Percentiles rank a stretch among this genome's conserved stretches.
Evolutionary conservation across 2,329 filamentous ascomycete species (phyloP).

Genomic region (Westerdykella aurantiaca): DNA sequence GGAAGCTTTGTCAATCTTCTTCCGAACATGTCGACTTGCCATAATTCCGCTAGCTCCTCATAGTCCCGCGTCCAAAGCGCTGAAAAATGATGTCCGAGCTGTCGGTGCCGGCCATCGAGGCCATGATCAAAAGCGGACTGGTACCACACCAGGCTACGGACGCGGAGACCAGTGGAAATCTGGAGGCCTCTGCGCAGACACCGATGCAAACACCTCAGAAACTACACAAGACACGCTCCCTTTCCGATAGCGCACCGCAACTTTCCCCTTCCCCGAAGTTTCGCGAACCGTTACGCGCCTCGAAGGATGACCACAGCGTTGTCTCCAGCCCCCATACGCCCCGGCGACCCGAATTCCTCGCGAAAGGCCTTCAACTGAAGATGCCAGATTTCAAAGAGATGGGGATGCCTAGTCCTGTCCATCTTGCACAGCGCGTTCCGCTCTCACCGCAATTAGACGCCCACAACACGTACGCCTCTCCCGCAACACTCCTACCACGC

Average conservation of each 20-base stretch:
- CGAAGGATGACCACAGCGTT: slow-evolving; percentile 44
- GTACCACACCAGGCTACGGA: slow-evolving; percentile 11
- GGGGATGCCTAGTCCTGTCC: slow-evolving; percentile 43
- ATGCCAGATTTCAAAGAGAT: slow-evolving; percentile 53
- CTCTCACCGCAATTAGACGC: slow-evolving; percentile 82
- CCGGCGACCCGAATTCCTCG: slow-evolving; percentile 58
- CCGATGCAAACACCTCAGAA: slow-evolving; percentile 27
- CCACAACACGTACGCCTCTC: slow-evolving; percentile 78
- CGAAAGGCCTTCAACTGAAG: slow-evolving; percentile 63
- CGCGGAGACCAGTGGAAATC: not conserved
- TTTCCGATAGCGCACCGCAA: slow-evolving; percentile 41
- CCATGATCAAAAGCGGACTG: slow-evolving; percentile 12
- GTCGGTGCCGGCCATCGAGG: slow-evolving; percentile 11
- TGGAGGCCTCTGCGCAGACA: not conserved
- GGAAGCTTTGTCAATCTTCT: too few relatives aligned
- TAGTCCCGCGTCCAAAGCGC: too few relatives aligned
- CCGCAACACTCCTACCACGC: slow-evolving; percentile 79
- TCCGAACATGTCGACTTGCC: too few relatives aligned
- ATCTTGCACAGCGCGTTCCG: slow-evolving; percentile 56
- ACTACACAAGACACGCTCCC: slow-evolving; percentile 39
- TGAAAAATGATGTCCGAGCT: slow-evolving; percentile 14
- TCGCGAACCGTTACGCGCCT: slow-evolving; percentile 33
- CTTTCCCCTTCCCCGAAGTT: slow-evolving; percentile 45
- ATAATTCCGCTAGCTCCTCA: too few relatives aligned
- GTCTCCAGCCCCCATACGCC: slow-evolving; percentile 53